Evolutionary conservation across 2,329 filamentous ascomycete species (phyloP), one percentile per base, ranked within the genome.

Genomic region (Talaromyces pinophilus): DNA sequence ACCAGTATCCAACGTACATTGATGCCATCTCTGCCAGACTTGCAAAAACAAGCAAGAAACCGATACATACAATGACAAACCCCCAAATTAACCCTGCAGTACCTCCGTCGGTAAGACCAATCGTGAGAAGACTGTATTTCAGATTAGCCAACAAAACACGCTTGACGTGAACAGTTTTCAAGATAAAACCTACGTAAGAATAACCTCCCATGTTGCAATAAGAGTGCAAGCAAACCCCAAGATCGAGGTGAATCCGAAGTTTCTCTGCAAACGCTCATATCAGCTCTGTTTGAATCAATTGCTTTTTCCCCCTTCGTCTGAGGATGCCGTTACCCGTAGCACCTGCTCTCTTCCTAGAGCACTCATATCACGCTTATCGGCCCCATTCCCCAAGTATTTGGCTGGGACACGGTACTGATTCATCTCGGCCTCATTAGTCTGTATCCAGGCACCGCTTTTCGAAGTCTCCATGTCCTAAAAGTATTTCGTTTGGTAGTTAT

Each of bases 181-280:
- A 44, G 59, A 52, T 33, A 22, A 11, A 48, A 72, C 75, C 28
- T 68, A 81, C 76, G 77, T 78, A 33, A 82, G 73, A 28, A 80
- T 73, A 38, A 76, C 76, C 70, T 81, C 79, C 80, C 80, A 82
- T 52, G 80, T 82, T 46, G 75, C 75, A 42, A 81, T 78, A 59
- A 81, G 68, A 11, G 79, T 81, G 57, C 78, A 80, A 17, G 75
- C 78, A 67, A 82, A 82, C 13, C 80, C 80, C 17, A 82, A 70
- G 64, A 82, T 81, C 0, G 80, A 81, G 42, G 81, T 70, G 65
- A 81, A 82, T 28, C 75, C 74, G 72, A 82, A 83, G 63, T 81
- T 81, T 69, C 80, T 73, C 80, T 82, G 61, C 40, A 63, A 25
- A 19, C 2, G 1, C 33, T 30, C 40, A 28, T 30, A 44, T 48